Conservation (phyloP, 371 early-diverging fungal species). For the Mortierella sp. region DNA sequence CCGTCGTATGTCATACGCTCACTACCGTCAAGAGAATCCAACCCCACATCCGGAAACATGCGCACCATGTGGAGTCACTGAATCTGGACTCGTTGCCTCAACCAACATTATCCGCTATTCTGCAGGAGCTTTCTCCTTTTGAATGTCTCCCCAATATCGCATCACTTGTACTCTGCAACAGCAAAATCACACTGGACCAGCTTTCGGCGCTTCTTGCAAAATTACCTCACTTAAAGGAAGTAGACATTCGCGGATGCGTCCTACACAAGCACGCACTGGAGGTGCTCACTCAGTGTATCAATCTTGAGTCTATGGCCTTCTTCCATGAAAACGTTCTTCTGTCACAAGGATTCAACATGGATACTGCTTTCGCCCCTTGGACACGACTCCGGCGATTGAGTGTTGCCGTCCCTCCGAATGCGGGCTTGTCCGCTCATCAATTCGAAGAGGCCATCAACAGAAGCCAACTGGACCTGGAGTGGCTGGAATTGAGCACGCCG, state of each 20-base stretch:
- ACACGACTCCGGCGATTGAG: neutral
- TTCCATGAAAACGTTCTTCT: neutral
- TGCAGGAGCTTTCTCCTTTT: neutral
- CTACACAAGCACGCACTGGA: slow-evolving; percentile 8
- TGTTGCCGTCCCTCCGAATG: no score
- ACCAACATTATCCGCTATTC: neutral
- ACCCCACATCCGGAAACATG: slow-evolving; percentile 1
- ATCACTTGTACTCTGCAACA: slow-evolving; percentile 4
- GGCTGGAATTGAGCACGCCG: no score
- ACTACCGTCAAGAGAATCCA: neutral
- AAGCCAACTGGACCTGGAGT: no score
- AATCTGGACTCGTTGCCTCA: neutral
- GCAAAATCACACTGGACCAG: neutral
- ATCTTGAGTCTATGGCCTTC: slow-evolving; percentile 29
- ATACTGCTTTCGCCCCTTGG: neutral
- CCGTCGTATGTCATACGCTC: neutral
- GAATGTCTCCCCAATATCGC: neutral
- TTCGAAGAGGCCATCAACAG: neutral
- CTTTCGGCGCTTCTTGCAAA: neutral
- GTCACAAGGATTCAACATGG: neutral
- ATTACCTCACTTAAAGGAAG: slow-evolving; percentile 1
- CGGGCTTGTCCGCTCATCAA: neutral
- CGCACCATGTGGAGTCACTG: neutral
- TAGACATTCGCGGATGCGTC: slow-evolving; percentile 10
- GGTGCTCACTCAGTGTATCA: neutral